phyloP scores from a whole-genome alignment of 768 basidiomycete species.

The Gloeostereum incarnatum region DNA sequence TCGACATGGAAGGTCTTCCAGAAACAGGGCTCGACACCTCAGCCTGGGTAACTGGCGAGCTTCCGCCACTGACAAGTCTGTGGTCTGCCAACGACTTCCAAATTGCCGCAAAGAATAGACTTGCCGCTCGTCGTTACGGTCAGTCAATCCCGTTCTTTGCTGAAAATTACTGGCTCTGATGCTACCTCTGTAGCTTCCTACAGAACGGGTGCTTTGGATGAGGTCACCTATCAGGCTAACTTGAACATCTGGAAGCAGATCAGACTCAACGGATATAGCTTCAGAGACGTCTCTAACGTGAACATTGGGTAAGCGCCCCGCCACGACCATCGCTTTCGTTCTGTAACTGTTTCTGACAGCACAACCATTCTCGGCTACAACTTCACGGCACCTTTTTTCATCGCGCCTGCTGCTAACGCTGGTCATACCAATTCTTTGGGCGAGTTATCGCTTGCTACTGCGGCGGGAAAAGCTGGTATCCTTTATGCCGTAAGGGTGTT shows the following conservation, averaged over 20 bases:
- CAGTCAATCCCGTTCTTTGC: not conserved
- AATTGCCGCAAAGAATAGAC: conserved; percentile 16
- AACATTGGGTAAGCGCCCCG: conserved; percentile 12
- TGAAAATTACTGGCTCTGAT: not conserved
- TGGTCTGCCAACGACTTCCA: conserved; percentile 17
- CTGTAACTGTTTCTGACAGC: conserved; percentile 5
- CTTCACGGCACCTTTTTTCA: conserved; percentile 29
- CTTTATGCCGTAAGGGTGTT: conserved; percentile 22
- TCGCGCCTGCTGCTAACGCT: conserved; percentile 30
- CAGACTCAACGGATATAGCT: conserved; percentile 13
- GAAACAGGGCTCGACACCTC: conserved; percentile 17
- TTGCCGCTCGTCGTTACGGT: conserved; percentile 12
- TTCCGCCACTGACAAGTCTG: conserved; percentile 14
- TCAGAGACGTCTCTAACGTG: conserved; percentile 15
- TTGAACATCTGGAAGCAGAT: conserved; percentile 15
- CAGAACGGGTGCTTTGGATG: conserved; percentile 14
- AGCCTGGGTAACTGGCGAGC: conserved; percentile 12
- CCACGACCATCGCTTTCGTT: not conserved
- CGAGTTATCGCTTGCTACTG: conserved; percentile 32
- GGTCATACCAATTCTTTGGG: conserved; percentile 32
- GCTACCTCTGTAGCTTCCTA: conserved; percentile 10
- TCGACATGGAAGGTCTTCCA: conserved; percentile 18
- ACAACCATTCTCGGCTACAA: conserved; percentile 17
- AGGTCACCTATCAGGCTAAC: conserved; percentile 17
- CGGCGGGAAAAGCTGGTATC: conserved; percentile 29